Percentiles rank a stretch among this genome's conserved stretches.
phyloP scores from a whole-genome alignment of 2,329 filamentous ascomycete genomes.

The Monosporascus cannonballus region DNA sequence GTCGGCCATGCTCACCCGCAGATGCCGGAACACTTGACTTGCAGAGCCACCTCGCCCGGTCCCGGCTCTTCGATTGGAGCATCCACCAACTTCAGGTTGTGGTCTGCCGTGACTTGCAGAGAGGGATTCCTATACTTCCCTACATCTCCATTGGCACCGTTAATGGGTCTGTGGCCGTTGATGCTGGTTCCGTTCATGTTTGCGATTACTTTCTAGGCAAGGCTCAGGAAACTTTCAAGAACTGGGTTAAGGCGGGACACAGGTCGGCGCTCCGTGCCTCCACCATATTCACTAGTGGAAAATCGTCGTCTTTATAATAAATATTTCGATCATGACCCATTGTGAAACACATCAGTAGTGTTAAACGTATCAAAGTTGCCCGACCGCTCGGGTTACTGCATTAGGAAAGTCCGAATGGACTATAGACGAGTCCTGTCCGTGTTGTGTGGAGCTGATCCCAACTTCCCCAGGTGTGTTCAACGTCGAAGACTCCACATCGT shows the following conservation, averaged over 20 bases:
- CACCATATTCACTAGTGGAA: not conserved
- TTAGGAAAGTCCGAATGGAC: not conserved
- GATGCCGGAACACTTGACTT: constrained; percentile 58
- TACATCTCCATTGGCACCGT: constrained; percentile 4
- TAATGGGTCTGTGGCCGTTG: not conserved
- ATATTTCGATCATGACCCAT: not conserved
- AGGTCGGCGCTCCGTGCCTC: not conserved
- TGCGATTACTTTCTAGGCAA: not conserved
- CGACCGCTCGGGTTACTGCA: not conserved
- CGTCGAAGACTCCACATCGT: not conserved
- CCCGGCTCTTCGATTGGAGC: constrained; percentile 50
- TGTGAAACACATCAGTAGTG: not conserved
- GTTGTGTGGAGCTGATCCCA: not conserved
- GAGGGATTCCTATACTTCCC: constrained; percentile 40
- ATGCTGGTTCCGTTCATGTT: constrained; percentile 3
- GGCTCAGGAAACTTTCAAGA: not conserved
- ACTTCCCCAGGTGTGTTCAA: not conserved
- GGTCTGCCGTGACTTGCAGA: constrained; percentile 54
- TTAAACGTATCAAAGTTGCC: not conserved
- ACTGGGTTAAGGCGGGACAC: not conserved
- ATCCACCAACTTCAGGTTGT: constrained; percentile 49
- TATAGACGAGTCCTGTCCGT: not conserved
- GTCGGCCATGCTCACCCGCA: constrained; percentile 44
- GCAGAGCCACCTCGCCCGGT: constrained; percentile 50
- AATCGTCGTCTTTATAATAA: not conserved